Base-by-base conservation (phyloP, 2,329 filamentous ascomycete species). In the Calonectria leucothoes region DNA sequence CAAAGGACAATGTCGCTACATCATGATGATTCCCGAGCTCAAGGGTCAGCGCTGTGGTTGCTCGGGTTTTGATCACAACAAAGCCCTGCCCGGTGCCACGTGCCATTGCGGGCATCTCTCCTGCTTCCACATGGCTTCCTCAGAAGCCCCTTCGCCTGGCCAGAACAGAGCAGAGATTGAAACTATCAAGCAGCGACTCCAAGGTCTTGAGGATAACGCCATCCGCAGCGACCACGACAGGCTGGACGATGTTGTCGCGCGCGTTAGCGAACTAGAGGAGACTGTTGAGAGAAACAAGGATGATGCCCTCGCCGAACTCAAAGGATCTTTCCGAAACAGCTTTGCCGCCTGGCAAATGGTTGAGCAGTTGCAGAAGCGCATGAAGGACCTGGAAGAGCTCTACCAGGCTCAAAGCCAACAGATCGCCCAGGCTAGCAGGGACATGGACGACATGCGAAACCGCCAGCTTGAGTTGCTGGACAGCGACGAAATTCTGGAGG, bases 81-180 rank as follows among this genome's bases (percentile, higher is more conserved):
- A 84, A 65, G 80, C 84, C n/a, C 83, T 89, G 14, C 90, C 90
- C 1, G 87, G 89, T 45, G 88, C 89, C 67, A 87, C 84, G 25
- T 92, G 90, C 77, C 87, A 90, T 65, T 92, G 90, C 76, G 90
- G 90, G 7, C 90, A 92, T 79, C 86, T 91, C 67, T 89, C 90
- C 39, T 92, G 90, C 81, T 92, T 89, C 78, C 90, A 92, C 78
- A 83, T 88, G 71, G 85, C 86, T 75, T 85, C 86, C n/a, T 82
- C 86, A 33, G 86, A 89, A 68, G 81, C 83, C 15, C 83, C 86
- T 8, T 90, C 91, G 74, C 77, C 90, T 29, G 88, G 89, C 42
- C 83, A 84, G 27, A 83, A 91, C 73, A 86, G 84, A 74, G 85
- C 86, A 67, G 80, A 81, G 66, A 77, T 81, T 51, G 80, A 81